phyloP scores from a whole-genome alignment of 148 eudicot species.

The Tetragonia tetragonoides region DNA sequence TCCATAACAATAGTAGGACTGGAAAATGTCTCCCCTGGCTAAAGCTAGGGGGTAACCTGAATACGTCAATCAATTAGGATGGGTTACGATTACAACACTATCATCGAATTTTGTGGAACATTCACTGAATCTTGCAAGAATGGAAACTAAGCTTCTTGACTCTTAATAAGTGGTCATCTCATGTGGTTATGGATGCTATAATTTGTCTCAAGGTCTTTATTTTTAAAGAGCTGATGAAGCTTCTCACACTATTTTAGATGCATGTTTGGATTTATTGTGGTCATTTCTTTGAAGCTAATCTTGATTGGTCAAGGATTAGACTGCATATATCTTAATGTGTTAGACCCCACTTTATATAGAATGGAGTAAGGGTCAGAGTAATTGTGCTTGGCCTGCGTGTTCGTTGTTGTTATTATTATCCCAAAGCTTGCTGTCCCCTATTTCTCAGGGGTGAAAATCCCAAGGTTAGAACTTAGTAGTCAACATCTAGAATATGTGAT shows the following conservation, averaged over 20 bases:
- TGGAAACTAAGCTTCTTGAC: background rate
- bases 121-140: no score
- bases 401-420: no score
- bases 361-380: no score
- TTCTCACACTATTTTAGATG: background rate
- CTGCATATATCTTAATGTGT: no score
- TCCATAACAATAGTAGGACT: background rate
- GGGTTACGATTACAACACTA: background rate
- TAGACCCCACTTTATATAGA: no score
- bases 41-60: background rate
- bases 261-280: background rate
- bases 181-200: background rate
- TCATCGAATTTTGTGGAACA: background rate
- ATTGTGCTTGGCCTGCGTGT: no score
- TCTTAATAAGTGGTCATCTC: background rate
- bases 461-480: no score
- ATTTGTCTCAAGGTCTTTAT: background rate
- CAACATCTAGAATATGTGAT: no score
- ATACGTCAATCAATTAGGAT: no score
- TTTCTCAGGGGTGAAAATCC: no score
- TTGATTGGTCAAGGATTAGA: background rate
- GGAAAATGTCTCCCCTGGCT: background rate
- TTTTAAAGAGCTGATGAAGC: background rate
- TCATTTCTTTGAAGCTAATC: no score
- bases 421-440: no score